Percentiles rank a stretch among this genome's conserved stretches.
Conservation (phyloP, 495 filamentous ascomycete genomes). For the Venustampulla echinocandica region DNA sequence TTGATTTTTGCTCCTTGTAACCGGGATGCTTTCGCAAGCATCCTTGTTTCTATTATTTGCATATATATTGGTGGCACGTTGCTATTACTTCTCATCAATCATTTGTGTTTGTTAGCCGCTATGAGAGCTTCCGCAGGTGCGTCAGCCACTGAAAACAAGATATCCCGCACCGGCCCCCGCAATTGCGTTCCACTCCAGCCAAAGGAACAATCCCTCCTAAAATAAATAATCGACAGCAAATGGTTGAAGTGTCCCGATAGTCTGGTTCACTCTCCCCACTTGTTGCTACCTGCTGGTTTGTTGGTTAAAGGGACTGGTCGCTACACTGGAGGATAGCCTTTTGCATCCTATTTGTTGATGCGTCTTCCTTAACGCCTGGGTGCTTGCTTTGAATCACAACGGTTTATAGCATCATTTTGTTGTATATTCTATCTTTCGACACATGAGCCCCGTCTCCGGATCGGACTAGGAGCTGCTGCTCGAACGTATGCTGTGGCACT, state of each 20-base stretch:
- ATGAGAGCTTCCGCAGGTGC: no score
- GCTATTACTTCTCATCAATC: conserved; percentile 1
- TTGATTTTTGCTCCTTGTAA: background rate
- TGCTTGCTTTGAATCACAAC: conserved; percentile 1
- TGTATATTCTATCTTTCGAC: conserved; percentile 1
- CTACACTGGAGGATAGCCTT: background rate
- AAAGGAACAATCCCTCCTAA: no score
- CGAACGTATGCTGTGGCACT: conserved; percentile 6
- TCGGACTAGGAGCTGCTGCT: conserved; percentile 1
- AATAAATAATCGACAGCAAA: no score
- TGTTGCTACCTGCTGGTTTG: no score
- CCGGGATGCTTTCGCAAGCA: background rate
- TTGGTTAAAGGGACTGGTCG: background rate
- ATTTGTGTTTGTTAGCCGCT: background rate
- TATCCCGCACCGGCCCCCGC: no score
- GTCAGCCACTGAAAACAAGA: no score
- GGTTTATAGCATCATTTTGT: conserved; percentile 5
- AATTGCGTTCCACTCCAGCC: no score
- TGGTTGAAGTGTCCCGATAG: conserved; percentile 5
- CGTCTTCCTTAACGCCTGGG: conserved; percentile 4
- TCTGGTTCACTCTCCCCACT: conserved; percentile 3
- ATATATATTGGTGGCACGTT: no score
- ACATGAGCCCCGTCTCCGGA: background rate
- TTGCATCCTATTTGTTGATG: background rate
- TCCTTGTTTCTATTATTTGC: background rate